phyloP scores from a whole-genome alignment of 176 grass and related monocot genomes.

The Avena sativa region DNA sequence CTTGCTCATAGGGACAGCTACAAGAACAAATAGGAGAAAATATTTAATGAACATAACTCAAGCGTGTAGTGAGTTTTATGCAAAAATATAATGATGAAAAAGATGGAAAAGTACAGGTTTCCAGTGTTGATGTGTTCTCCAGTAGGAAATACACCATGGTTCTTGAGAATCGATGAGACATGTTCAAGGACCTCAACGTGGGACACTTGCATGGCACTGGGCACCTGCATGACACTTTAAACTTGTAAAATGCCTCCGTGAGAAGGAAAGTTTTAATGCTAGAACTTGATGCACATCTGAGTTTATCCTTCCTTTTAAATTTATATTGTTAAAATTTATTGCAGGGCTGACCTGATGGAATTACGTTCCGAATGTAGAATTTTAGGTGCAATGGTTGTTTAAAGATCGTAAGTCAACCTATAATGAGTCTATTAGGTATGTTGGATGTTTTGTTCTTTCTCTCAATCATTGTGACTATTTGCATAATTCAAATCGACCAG shows the following conservation, averaged over 20 bases:
- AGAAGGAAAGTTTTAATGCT: neutral
- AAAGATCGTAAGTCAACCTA: neutral
- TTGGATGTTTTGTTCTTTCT: neutral
- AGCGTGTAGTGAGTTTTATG: neutral
- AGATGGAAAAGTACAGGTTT: neutral
- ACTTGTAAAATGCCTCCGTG: neutral
- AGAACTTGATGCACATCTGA: neutral
- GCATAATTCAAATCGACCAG: neutral
- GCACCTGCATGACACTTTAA: constrained; percentile 1
- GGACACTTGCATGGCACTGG: neutral
- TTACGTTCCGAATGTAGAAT: neutral
- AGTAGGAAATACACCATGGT: constrained; percentile 18
- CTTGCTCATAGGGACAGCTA: neutral
- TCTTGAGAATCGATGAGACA: constrained; percentile 28
- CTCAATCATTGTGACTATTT: neutral
- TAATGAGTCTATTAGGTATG: neutral
- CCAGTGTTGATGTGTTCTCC: constrained; percentile 13
- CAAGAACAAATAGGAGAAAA: neutral
- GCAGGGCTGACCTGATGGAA: neutral
- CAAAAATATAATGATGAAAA: constrained; percentile 3
- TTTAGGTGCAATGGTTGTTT: neutral
- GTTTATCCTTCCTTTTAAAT: neutral
- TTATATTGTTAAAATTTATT: neutral
- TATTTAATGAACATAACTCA: neutral
- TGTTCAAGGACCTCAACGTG: neutral